Percentiles rank a stretch among this genome's conserved stretches.
These are phyloP conservation scores for Chrysanthemum seticuspe DNA, from an alignment of 129 eudicot genomes.

Conservation along the genomic window DNA sequence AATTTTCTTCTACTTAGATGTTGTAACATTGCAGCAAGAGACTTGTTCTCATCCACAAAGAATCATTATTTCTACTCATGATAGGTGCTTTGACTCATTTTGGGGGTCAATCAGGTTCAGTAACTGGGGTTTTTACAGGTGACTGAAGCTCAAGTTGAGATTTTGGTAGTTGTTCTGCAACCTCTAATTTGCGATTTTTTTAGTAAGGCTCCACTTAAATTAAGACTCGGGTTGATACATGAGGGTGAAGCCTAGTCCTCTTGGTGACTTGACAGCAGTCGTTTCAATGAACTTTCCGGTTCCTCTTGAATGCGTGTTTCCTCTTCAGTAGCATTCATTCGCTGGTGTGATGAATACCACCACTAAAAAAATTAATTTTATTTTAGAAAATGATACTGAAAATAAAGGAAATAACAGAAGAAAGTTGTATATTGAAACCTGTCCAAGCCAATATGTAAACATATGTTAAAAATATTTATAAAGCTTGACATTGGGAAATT, in stretches of 20 bases:
- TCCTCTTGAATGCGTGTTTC: slow-evolving; percentile 53
- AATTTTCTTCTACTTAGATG: no score
- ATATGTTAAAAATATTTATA: no score
- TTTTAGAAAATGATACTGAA: slow-evolving; percentile 2
- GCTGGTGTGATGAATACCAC: slow-evolving; percentile 2
- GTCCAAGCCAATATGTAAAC: no score
- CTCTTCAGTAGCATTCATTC: slow-evolving; percentile 14
- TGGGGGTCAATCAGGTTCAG: neutral
- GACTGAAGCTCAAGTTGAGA: slow-evolving; percentile 18
- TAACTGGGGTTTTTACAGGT: slow-evolving; percentile 8
- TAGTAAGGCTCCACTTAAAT: slow-evolving; percentile 17
- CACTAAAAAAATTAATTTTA: neutral
- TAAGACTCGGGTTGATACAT: slow-evolving; percentile 24
- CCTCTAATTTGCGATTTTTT: slow-evolving; percentile 28
- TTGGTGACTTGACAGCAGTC: slow-evolving; percentile 50
- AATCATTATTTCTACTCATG: no score
- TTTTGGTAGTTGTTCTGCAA: slow-evolving; percentile 13
- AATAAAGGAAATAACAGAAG: slow-evolving; percentile 8
- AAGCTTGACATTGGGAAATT: neutral
- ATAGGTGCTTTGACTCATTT: no score
- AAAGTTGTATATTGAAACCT: neutral
- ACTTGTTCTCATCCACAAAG: no score
- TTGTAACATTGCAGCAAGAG: no score
- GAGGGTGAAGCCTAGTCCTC: slow-evolving; percentile 51
- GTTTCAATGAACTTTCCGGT: slow-evolving; percentile 62